Base-by-base conservation (phyloP, 371 early-diverging fungal genomes). In the Globomyces sp. region DNA sequence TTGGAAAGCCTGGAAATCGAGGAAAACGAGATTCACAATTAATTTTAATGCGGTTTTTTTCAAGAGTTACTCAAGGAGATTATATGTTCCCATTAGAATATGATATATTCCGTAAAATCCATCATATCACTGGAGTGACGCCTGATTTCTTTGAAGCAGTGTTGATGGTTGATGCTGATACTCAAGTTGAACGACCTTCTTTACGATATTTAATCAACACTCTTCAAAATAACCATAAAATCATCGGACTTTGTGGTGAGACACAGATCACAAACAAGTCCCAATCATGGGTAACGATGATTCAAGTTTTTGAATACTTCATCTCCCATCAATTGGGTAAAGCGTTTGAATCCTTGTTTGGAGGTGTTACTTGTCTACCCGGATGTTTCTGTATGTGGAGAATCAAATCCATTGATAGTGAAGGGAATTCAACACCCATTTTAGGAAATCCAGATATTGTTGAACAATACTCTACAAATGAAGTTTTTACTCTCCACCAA, bases 1-100 rank as follows among this genome's bases (percentile, higher is more conserved):
- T 76, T 11, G 80, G 86, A 9, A 90, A 91, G 68, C 91, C 94
- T 4, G 95, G 95, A 43, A 98, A 99, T 73, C 85, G 99, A 67
- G 99, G 99, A 68, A 99, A 99, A 76, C 89, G 99, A 64, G 99
- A 99, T 80, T 95, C 95, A n/a, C 99, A 99, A 77, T 89, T 99
- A 59, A 89, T 99, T 66, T 80, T 98, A 51, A 99, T 99, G 99
- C 85, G 89, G 59, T 99, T 95, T 80, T 86, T 96, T 68, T 86
- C 87, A 77, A 91, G 92, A 77, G 90, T 98, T 58, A 87, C 91
- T 63, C 94, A 96, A 79, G 87, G 94, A 66, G 92, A 94, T 65
- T 87, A 90, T 49, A 90, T 98, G 92, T 90, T 91, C 0, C 91
- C 92, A 11, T 78, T 99, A 44, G 98, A 99, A 73, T 85, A 88